Percentiles rank a stretch among this genome's conserved stretches.
phyloP scores from a whole-genome alignment of 2,329 filamentous ascomycete genomes.

The Exophiala dermatitidis region DNA sequence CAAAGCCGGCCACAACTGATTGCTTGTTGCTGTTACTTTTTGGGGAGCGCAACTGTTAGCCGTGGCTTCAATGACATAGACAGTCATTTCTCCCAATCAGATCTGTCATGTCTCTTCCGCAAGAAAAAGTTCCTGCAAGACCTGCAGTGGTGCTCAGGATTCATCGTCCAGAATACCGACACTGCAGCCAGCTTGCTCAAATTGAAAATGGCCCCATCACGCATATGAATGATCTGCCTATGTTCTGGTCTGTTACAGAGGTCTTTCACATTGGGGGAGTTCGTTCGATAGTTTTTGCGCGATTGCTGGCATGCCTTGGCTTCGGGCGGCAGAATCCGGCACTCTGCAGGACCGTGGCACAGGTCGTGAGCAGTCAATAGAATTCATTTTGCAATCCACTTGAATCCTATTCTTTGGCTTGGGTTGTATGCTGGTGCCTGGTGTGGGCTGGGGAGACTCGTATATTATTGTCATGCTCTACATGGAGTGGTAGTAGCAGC shows the following conservation, averaged over 20 bases:
- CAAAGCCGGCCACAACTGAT: slow-evolving; percentile 53
- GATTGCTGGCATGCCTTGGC: slow-evolving; percentile 25
- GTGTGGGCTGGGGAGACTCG: background rate
- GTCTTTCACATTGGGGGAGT: slow-evolving; percentile 18
- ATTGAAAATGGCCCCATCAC: slow-evolving; percentile 17
- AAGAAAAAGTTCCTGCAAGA: slow-evolving; percentile 10
- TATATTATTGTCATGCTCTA: background rate
- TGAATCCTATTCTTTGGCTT: background rate
- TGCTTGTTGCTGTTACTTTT: background rate
- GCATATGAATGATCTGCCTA: slow-evolving; percentile 22
- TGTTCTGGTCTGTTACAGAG: slow-evolving; percentile 19
- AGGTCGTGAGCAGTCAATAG: slow-evolving; percentile 24
- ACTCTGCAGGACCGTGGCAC: slow-evolving; percentile 20
- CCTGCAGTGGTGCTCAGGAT: slow-evolving; percentile 10
- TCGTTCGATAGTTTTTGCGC: slow-evolving; percentile 22
- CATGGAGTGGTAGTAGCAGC: too few relatives aligned
- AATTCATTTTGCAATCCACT: slow-evolving; percentile 9
- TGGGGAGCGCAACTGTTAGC: background rate
- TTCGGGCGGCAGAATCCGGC: slow-evolving; percentile 23
- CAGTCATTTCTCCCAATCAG: slow-evolving; percentile 8
- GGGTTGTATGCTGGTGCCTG: slow-evolving; percentile 1
- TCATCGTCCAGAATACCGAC: slow-evolving; percentile 1
- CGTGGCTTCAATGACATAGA: slow-evolving; percentile 7
- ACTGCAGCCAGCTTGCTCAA: slow-evolving; percentile 22
- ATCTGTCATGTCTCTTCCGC: background rate